Conservation (phyloP, 805 yeast genomes). For the Trichomonascus vanleenenianus region DNA sequence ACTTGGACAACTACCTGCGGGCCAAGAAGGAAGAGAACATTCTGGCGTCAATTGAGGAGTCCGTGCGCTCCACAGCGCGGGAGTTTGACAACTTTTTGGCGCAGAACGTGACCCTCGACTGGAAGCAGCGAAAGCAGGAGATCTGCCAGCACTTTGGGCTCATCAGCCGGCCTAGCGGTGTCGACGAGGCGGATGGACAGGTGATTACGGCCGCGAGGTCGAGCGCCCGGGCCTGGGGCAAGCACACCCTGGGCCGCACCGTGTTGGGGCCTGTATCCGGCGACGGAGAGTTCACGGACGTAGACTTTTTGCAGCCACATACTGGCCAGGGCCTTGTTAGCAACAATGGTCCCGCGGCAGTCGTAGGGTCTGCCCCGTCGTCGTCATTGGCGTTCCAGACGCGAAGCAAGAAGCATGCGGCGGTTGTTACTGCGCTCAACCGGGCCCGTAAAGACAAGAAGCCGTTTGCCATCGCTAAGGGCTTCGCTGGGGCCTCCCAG, state of each 20-base stretch:
- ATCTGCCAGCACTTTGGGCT: conserved; percentile 67
- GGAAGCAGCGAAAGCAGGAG: conserved; percentile 72
- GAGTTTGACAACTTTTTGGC: conserved; percentile 78
- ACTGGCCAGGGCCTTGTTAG: conserved; percentile 4
- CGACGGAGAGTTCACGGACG: conserved; percentile 25
- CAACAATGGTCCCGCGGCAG: conserved; percentile 20
- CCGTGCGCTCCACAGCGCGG: conserved; percentile 60
- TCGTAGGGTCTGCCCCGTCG: too few species aligned
- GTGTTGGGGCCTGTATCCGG: conserved; percentile 30
- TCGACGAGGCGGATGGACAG: conserved; percentile 4
- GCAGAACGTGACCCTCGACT: conserved; percentile 68
- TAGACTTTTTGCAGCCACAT: conserved; percentile 15
- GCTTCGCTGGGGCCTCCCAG: conserved; percentile 50
- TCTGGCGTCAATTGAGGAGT: conserved; percentile 72
- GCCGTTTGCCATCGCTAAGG: conserved; percentile 50
- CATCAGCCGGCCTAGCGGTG: conserved; percentile 19
- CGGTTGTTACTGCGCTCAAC: conserved; percentile 61
- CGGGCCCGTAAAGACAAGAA: conserved; percentile 52
- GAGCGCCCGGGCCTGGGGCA: conserved; percentile 25
- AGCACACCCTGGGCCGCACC: conserved; percentile 26
- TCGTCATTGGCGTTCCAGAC: conserved; percentile 8
- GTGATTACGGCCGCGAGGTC: neutral
- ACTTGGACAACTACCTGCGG: conserved; percentile 47
- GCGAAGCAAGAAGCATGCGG: conserved; percentile 49
- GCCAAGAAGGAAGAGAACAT: conserved; percentile 77